Percentiles rank a stretch among this genome's conserved stretches.
phyloP scores from a whole-genome alignment of 495 filamentous ascomycete genomes.

The Penicillium roqueforti region DNA sequence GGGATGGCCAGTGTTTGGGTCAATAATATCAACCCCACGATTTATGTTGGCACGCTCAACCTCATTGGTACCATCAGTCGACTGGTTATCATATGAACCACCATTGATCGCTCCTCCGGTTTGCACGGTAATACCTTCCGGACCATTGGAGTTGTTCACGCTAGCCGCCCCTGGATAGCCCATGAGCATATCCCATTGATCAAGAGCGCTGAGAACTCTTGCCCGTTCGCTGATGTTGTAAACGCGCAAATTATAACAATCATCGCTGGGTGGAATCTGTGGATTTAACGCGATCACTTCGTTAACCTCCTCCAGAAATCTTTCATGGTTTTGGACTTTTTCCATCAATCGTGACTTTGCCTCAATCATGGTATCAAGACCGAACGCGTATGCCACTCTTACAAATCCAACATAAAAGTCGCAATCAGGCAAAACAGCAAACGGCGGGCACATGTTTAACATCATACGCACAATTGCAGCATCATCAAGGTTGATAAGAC shows the following conservation, averaged over 20 bases:
- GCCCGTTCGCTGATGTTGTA: constrained; percentile 1
- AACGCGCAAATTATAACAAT: not conserved
- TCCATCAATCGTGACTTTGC: not conserved
- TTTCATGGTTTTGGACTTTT: not conserved
- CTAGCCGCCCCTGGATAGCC: not conserved
- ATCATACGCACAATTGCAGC: not conserved
- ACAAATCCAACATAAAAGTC: not conserved
- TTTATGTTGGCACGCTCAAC: not conserved
- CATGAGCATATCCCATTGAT: not conserved
- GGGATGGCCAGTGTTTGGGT: constrained; percentile 2
- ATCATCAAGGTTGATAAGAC: not conserved
- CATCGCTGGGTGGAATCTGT: not conserved
- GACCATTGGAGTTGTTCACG: not conserved
- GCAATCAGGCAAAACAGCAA: not conserved
- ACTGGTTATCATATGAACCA: not conserved
- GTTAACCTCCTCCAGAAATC: not conserved
- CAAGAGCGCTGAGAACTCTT: not conserved
- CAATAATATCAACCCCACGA: not conserved
- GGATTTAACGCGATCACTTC: not conserved
- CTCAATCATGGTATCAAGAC: no score
- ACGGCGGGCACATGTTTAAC: not conserved
- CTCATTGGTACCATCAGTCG: not conserved
- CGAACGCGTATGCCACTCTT: not conserved
- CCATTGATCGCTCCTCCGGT: not conserved
- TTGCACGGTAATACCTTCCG: not conserved